Base-by-base conservation (phyloP, 1,139 yeast species). In the Geotrichum carabidarum region DNA sequence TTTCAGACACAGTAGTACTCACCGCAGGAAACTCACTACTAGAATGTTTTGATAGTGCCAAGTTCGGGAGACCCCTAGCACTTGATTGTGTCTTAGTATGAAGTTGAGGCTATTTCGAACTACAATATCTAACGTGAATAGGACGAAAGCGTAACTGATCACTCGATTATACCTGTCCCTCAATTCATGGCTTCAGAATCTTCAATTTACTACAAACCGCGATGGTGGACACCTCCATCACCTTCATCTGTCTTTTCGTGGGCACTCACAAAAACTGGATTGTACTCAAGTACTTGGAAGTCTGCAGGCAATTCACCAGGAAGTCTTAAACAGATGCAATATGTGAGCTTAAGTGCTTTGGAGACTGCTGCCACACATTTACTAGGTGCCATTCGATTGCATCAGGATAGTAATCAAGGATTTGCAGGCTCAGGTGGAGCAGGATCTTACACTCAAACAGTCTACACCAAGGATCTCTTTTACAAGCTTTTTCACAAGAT, bases 31-130 rank as follows among this genome's bases (percentile, higher is more conserved):
- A 64, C 9, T 58, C 59, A 34, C 64, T 71, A n/a, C 43, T 68
- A 31, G 61, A 62, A 2, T 55, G 53, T 8, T 62, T 70, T n/a
- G 57, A 60, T 8, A 69, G 64, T 40, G 61, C 67, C 6, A 51
- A 57, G 27, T 62, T 63, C 48, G 74, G 74, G 7, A 56, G 60
- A 15, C 74, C 74, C 7, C 54, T 69, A 48, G 69, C 73, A 2
- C 58, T 71, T 15, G 67, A 69, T 50, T 59, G 61, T 3, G 74
- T 70, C 1, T 35, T 71, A 4, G 48, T 45, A 18, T 35, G 48
- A 35, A 11, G 32, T 3, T 11, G 4, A 14, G 12, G 11, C 1
- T 31, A 8, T 32, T 9, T 22, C 40, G 5, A 11, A 4, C 27
- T 27, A n/a, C 27, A 27, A 2, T 9, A 34, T 7, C 41, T 45